These are phyloP conservation scores for Colletotrichum noveboracense DNA, from an alignment of 2,329 filamentous ascomycete genomes.

Conservation along the genomic window DNA sequence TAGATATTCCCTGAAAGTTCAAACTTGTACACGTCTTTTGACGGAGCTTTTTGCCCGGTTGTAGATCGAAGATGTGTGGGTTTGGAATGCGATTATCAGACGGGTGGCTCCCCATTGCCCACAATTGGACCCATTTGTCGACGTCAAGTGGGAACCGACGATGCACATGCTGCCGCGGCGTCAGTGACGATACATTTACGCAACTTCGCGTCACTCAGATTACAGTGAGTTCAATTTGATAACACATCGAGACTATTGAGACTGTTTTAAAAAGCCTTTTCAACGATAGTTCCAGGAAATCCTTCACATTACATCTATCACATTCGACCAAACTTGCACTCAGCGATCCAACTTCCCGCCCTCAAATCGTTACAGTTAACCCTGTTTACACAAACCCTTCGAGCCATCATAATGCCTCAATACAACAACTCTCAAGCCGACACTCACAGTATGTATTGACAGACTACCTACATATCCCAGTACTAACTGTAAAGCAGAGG, in stretches of 20 bases:
- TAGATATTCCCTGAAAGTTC: not conserved
- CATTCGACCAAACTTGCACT: not conserved
- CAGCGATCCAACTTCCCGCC: not conserved
- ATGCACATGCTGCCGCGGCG: not conserved
- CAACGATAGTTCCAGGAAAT: not conserved
- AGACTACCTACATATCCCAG: not conserved
- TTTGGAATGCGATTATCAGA: fast-evolving
- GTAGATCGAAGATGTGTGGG: not conserved
- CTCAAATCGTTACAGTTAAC: not conserved
- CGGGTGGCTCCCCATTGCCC: not conserved
- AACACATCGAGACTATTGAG: not conserved
- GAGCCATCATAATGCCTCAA: not conserved
- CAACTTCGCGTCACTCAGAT: not conserved
- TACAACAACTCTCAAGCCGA: not conserved
- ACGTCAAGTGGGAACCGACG: not conserved
- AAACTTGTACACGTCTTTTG: fast-evolving
- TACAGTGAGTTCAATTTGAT: no score
- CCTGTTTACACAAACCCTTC: not conserved
- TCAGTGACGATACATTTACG: not conserved
- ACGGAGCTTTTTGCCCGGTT: not conserved
- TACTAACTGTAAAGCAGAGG: not conserved
- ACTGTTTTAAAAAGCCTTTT: not conserved
- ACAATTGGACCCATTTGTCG: not conserved
- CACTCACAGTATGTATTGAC: not conserved
- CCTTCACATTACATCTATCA: not conserved